A percentile compares a stretch with the other conserved stretches of the same genome.
phyloP scores from a whole-genome alignment of 495 filamentous ascomycete genomes.

The Lasiosphaeriaceae sp. region DNA sequence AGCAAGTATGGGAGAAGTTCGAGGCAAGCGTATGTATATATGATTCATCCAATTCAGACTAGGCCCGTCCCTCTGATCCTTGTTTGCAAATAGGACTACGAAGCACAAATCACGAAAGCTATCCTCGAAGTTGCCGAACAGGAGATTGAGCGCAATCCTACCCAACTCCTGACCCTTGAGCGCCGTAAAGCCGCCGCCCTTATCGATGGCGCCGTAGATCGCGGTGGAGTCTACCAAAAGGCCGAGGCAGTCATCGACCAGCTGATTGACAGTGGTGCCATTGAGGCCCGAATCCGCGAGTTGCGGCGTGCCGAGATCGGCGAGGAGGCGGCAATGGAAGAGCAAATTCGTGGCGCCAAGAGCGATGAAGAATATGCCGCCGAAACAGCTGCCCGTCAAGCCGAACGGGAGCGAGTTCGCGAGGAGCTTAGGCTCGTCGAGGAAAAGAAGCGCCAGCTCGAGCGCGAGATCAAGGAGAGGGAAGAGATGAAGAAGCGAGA shows the following conservation, averaged over 20 bases:
- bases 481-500: conserved; percentile 52
- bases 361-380: conserved; percentile 78
- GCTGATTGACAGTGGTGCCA: conserved; percentile 62
- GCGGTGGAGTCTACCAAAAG: conserved; percentile 73
- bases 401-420: conserved; percentile 60
- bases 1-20: conserved; percentile 76
- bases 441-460: conserved; percentile 62
- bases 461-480: conserved; percentile 62
- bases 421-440: conserved; percentile 62
- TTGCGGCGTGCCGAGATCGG: conserved; percentile 72
- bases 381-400: conserved; percentile 62
- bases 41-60: background rate
- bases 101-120: conserved; percentile 59
- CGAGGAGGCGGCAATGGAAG: conserved; percentile 62
- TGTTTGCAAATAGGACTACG: conserved; percentile 52
- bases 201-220: conserved; percentile 82
- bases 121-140: conserved; percentile 70
- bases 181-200: conserved; percentile 75
- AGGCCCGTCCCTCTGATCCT: background rate
- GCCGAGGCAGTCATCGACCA: conserved; percentile 63
- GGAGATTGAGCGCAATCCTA: conserved; percentile 77
- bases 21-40: conserved; percentile 60
- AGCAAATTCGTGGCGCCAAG: conserved; percentile 66
- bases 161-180: conserved; percentile 67
- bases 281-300: conserved; percentile 64